A percentile compares a stretch with the other conserved stretches of the same genome.
Conservation (phyloP, 2,329 filamentous ascomycete genomes). For the Fusarium solani-melongenae region DNA sequence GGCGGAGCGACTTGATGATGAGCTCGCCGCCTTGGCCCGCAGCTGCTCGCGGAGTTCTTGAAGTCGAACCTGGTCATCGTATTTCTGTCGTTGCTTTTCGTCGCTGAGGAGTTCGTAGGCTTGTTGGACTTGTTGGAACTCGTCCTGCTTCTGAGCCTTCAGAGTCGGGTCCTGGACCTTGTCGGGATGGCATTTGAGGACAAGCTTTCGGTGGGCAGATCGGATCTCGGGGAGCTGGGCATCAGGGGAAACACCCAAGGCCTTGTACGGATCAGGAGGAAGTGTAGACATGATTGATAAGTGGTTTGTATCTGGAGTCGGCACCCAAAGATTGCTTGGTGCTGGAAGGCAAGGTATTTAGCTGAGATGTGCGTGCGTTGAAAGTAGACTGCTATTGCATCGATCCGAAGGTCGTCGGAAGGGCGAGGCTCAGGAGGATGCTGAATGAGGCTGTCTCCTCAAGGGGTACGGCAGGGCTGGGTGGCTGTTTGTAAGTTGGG, state of each 20-base stretch:
- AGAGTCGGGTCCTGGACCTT: conserved; percentile 83
- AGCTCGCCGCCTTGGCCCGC: conserved; percentile 55
- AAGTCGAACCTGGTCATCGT: conserved; percentile 80
- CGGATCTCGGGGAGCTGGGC: conserved; percentile 79
- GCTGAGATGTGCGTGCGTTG: conserved; percentile 1
- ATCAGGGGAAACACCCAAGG: conserved; percentile 78
- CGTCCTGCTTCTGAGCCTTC: conserved; percentile 82
- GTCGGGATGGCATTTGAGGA: conserved; percentile 90
- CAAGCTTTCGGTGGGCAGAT: conserved; percentile 84
- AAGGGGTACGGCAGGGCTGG: conserved; percentile 32
- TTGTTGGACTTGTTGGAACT: conserved; percentile 92
- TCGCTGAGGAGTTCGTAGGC: conserved; percentile 93
- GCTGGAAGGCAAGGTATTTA: conserved; percentile 32
- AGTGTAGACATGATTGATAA: conserved; percentile 58
- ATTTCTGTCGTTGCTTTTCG: conserved; percentile 75
- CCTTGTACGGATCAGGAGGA: conserved; percentile 81
- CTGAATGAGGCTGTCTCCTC: conserved; percentile 39
- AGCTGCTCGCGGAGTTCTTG: conserved; percentile 71
- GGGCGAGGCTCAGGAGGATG: conserved; percentile 35
- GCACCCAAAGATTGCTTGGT: conserved; percentile 17
- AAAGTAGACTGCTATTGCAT: conserved; percentile 38
- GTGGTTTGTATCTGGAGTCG: conserved; percentile 18
- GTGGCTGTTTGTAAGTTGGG: conserved; percentile 39
- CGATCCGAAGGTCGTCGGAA: conserved; percentile 36
- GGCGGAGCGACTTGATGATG: conserved; percentile 51